Conservation (phyloP, 2,329 filamentous ascomycete genomes). For the Calonectria hongkongensis region DNA sequence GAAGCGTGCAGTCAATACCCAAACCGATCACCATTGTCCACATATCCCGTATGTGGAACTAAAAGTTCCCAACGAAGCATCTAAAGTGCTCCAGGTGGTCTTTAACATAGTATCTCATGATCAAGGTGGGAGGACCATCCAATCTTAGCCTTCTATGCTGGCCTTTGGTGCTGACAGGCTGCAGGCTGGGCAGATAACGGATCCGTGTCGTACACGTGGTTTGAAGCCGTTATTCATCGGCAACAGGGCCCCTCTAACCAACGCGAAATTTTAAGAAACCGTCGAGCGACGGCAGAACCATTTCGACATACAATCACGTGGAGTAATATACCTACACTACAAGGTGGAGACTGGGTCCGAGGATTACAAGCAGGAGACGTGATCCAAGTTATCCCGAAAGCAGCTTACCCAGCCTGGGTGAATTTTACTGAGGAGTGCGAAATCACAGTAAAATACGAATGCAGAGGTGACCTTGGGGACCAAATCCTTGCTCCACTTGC, state of each 20-base stretch:
- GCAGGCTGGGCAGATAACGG: neutral
- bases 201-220: neutral
- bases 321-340: neutral
- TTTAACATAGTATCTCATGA: neutral
- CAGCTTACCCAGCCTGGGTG: neutral
- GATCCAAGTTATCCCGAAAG: neutral
- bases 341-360: neutral
- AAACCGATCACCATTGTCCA: neutral
- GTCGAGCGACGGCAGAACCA: neutral
- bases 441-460: neutral
- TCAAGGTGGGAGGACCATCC: neutral
- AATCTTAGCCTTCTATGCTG: too few species aligned
- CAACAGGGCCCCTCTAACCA: neutral
- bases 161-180: neutral
- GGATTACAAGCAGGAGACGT: neutral
- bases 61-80: neutral
- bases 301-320: neutral
- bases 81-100: neutral
- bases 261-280: neutral
- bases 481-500: too few species aligned
- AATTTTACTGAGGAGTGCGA: neutral
- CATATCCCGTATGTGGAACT: neutral
- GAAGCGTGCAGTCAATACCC: neutral
- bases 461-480: too few species aligned
- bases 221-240: neutral